phyloP scores from a whole-genome alignment of 805 yeast species.

The Saturnispora zaruensis region DNA sequence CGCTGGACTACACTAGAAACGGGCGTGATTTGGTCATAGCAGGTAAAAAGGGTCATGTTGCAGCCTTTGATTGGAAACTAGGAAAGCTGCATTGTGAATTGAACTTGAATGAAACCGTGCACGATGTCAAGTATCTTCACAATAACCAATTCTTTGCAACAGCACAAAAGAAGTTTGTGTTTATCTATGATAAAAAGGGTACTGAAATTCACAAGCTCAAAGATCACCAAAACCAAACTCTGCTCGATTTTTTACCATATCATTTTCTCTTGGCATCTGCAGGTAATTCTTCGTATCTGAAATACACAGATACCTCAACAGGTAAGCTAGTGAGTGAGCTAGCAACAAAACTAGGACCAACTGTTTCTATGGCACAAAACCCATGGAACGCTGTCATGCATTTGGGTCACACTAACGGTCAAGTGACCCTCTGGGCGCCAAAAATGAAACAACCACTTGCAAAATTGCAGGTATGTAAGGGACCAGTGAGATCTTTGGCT shows the following conservation, averaged over 20 bases:
- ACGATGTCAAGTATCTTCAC: constrained; percentile 84
- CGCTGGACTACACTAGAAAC: constrained; percentile 71
- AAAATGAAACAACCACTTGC: constrained; percentile 77
- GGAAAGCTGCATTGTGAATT: constrained; percentile 78
- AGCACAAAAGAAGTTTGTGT: constrained; percentile 92
- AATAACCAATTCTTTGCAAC: constrained; percentile 92
- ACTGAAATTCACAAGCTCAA: constrained; percentile 85
- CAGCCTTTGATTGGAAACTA: constrained; percentile 90
- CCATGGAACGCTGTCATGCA: constrained; percentile 96
- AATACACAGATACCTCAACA: constrained; percentile 92
- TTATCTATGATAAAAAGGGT: constrained; percentile 86
- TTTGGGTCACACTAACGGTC: constrained; percentile 88
- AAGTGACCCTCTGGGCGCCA: constrained; percentile 92
- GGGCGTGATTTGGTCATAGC: constrained; percentile 81
- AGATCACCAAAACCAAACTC: constrained; percentile 80
- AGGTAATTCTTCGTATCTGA: constrained; percentile 81
- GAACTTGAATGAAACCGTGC: constrained; percentile 78
- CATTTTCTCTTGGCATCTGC: constrained; percentile 83
- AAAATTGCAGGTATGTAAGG: constrained; percentile 71
- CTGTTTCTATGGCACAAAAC: constrained; percentile 79
- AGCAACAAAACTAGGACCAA: constrained; percentile 85
- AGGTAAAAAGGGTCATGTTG: constrained; percentile 91
- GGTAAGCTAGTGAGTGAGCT: constrained; percentile 79
- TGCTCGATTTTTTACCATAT: constrained; percentile 83
- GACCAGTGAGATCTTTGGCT: constrained; percentile 80